These are phyloP conservation scores for Ulmus americana DNA, from an alignment of 331 rosid species.

Conservation along the genomic window DNA sequence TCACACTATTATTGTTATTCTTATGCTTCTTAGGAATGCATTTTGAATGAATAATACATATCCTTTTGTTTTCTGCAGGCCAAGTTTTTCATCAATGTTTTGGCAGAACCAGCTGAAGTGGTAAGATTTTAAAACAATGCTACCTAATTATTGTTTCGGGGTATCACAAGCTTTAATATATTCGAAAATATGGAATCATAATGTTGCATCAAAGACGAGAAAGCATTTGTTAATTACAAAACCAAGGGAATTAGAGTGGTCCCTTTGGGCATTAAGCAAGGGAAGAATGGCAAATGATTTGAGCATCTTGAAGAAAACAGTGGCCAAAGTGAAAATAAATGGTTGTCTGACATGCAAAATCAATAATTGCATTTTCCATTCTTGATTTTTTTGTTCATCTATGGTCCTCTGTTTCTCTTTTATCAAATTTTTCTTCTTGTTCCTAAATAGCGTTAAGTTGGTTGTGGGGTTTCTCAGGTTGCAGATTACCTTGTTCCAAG, in stretches of 20 bases:
- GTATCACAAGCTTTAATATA: no score
- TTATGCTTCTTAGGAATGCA: slow-evolving; percentile 2
- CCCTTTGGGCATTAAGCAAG: no score
- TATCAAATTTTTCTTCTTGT: background rate
- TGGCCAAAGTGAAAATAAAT: no score
- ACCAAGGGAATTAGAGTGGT: no score
- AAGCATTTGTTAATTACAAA: no score
- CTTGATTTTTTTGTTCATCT: background rate
- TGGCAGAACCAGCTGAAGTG: slow-evolving; percentile 98
- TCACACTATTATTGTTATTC: background rate
- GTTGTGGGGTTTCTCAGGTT: slow-evolving; percentile 46
- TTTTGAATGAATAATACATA: slow-evolving; percentile 7
- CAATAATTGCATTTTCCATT: background rate
- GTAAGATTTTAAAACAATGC: slow-evolving; percentile 35
- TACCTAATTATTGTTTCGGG: no score
- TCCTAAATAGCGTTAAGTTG: background rate
- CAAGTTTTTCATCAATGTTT: slow-evolving; percentile 86
- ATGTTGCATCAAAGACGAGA: no score
- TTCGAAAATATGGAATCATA: no score
- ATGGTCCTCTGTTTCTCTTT: background rate
- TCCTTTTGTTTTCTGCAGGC: slow-evolving; percentile 52
- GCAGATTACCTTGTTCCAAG: slow-evolving; percentile 82
- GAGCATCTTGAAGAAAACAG: no score
- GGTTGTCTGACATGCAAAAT: no score
- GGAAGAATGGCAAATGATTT: no score